Evolutionary conservation across 2,329 filamentous ascomycete genomes (phyloP), one percentile per base, ranked within the genome.

Genomic region (Coleophoma crateriformis): DNA sequence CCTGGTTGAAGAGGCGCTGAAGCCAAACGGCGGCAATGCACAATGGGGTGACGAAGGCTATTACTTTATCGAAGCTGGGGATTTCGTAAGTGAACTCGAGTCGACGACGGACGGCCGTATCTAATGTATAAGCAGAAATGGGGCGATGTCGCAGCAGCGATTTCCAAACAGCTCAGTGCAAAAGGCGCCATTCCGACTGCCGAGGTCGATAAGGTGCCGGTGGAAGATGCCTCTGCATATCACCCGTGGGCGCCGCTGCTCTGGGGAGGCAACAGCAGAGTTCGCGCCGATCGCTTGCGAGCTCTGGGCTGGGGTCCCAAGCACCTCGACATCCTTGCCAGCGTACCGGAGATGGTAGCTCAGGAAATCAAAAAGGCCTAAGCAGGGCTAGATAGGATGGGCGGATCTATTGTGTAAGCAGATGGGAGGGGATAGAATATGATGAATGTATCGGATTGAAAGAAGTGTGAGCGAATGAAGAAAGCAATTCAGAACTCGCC

Each of bases 61-160:
- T 60, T 83, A 81, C 60, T 75, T 84, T 42, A 68, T 72, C 3
- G 78, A 81, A 60, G 75, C 73, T 48, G 77, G 77, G 1, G 70
- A 76, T 49, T 73, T 45, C 40, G 49, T 49, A 33, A 47, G 47
- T 50, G 35, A n/a, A 38, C 27, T 27, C 27, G 27, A 27, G 27
- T 27, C 27, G 7, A 27, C 8, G 8, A 27, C 8, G 7, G 27
- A 4, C 2, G 27, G 8, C 27, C 27, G 8, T 27, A 27, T 27
- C 27, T 27, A 27, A 27, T 27, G 27, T 27, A 27, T 27, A 27
- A 7, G 3, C 40, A 60, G 50, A 67, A 67, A 20, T 84, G 78
- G 79, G 75, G 73, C 3, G 73, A 81, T 7, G 50, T 79, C 13
- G 61, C 70, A 2, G 63, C 64, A 47, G 62, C 62, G 11, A 70